Conservation (phyloP, 2,329 filamentous ascomycete genomes). For the Xylaria sp. region DNA sequence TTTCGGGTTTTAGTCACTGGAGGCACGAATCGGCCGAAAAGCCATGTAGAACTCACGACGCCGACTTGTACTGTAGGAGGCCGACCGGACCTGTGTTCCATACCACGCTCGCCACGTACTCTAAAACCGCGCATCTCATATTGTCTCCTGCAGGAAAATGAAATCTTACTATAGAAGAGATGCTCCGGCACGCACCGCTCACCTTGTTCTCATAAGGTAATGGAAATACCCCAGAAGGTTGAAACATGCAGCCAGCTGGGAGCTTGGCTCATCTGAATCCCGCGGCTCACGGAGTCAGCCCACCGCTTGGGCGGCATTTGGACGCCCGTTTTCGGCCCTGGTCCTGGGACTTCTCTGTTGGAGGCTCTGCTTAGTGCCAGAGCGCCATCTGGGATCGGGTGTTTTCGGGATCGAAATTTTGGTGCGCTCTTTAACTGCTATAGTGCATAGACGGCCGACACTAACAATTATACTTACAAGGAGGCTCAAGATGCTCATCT, state of each 20-base stretch:
- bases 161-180: constrained; percentile 2
- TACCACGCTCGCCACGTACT: constrained; percentile 24
- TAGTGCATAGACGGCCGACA: background rate
- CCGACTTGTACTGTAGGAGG: constrained; percentile 6
- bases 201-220: constrained; percentile 45
- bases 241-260: constrained; percentile 27
- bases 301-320: constrained; percentile 25
- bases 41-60: background rate
- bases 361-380: constrained; percentile 16
- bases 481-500: background rate
- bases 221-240: constrained; percentile 37
- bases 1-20: background rate
- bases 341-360: constrained; percentile 5
- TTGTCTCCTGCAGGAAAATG: constrained; percentile 12
- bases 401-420: constrained; percentile 31
- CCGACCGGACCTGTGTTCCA: constrained; percentile 16
- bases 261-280: constrained; percentile 28
- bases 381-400: constrained; percentile 24
- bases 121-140: background rate
- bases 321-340: constrained; percentile 33
- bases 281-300: constrained; percentile 37
- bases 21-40: constrained; percentile 1
- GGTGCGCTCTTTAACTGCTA: constrained; percentile 19
- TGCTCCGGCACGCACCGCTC: constrained; percentile 24
- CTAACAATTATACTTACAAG: too few relatives aligned